Percentiles rank a stretch among this genome's conserved stretches.
phyloP scores from a whole-genome alignment of 257 asterid genomes.

The Solanum peruvianum region DNA sequence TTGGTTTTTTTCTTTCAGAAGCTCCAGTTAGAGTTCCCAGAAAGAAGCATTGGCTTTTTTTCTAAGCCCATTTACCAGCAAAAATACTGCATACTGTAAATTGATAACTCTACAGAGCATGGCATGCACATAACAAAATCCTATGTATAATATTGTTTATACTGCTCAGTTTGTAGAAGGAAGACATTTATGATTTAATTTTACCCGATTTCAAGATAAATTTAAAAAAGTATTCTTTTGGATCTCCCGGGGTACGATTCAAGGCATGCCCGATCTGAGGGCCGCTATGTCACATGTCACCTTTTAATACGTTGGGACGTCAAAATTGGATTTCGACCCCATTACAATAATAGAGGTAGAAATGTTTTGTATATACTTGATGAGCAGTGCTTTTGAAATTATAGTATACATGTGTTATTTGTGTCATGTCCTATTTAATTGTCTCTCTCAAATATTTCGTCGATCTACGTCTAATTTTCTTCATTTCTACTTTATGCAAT shows the following conservation, averaged over 20 bases:
- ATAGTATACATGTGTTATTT: too few species aligned
- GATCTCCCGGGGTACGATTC: background rate
- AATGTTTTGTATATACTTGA: too few species aligned
- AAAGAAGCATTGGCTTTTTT: conserved; percentile 75
- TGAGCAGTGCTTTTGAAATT: background rate
- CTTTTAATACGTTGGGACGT: background rate
- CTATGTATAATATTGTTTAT: background rate
- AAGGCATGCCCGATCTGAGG: background rate
- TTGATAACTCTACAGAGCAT: background rate
- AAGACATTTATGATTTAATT: background rate
- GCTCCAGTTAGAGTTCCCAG: conserved; percentile 48
- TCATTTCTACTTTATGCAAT: too few species aligned
- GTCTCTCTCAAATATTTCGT: too few species aligned
- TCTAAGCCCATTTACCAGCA: conserved; percentile 12
- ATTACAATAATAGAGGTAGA: background rate
- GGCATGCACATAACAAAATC: background rate
- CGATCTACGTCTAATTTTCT: too few species aligned
- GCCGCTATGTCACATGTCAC: background rate
- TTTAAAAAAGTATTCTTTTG: background rate
- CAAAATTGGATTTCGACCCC: background rate
- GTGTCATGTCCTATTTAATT: too few species aligned
- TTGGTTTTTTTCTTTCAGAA: conserved; percentile 21
- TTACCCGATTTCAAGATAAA: background rate
- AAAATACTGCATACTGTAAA: background rate
- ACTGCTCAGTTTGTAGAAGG: background rate